These are phyloP conservation scores for Tuber microsphaerosporum DNA, from an alignment of 495 filamentous ascomycete species.

Conservation along the genomic window DNA sequence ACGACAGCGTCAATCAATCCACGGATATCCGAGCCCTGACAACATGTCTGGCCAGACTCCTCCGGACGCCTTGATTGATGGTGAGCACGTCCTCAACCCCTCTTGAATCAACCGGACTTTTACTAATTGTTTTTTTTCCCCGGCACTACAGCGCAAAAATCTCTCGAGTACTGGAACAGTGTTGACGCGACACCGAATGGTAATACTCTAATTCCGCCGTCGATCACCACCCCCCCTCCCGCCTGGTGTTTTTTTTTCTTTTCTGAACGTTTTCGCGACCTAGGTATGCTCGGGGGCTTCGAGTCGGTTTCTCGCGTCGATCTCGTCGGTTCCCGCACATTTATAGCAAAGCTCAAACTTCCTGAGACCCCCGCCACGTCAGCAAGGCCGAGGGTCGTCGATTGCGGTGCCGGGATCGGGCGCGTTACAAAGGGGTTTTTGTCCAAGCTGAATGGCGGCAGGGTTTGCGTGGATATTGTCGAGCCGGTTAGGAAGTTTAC, in stretches of 20 bases:
- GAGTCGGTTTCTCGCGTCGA: slow-evolving; percentile 68
- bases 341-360: slow-evolving; percentile 67
- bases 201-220: slow-evolving; percentile 3
- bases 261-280: background rate
- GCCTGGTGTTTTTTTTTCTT: background rate
- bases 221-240: background rate
- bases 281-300: slow-evolving; percentile 72
- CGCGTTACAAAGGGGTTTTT: slow-evolving; percentile 51
- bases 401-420: slow-evolving; percentile 57
- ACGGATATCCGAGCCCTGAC: background rate
- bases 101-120: background rate
- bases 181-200: slow-evolving; percentile 63
- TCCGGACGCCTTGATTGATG: slow-evolving; percentile 29
- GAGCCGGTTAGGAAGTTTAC: slow-evolving; percentile 57
- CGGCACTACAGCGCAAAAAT: slow-evolving; percentile 39
- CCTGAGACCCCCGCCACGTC: slow-evolving; percentile 27
- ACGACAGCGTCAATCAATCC: background rate
- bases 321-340: slow-evolving; percentile 65
- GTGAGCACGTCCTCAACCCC: background rate
- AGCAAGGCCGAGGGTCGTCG: slow-evolving; percentile 43
- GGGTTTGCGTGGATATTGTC: slow-evolving; percentile 49
- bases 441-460: slow-evolving; percentile 40
- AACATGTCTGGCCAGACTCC: slow-evolving; percentile 8
- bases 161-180: slow-evolving; percentile 66
- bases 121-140: background rate